These are phyloP conservation scores for Globisporangium recalcitrans DNA, from an alignment of 352 stramenopile genomes.

Conservation along the genomic window DNA sequence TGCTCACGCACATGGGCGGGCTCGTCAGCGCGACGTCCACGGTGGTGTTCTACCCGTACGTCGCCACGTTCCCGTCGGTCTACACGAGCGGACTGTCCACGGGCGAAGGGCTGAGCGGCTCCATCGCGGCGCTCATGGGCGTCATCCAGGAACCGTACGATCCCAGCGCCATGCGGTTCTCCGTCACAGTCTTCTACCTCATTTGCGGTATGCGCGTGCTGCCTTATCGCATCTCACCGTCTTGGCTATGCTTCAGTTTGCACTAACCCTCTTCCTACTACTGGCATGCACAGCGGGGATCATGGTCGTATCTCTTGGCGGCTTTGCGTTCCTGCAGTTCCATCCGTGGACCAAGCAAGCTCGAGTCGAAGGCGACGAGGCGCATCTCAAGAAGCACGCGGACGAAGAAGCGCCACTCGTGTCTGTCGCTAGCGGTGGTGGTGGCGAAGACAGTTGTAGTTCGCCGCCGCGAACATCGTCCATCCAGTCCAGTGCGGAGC, in stretches of 20 bases:
- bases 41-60: slow-evolving; percentile 71
- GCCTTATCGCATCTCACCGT: neutral
- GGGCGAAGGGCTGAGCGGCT: slow-evolving; percentile 60
- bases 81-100: slow-evolving; percentile 65
- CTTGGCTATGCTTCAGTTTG: neutral
- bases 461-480: neutral
- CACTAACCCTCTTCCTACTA: neutral
- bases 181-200: slow-evolving; percentile 52
- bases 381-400: neutral
- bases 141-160: slow-evolving; percentile 54
- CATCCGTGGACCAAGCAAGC: slow-evolving; percentile 32
- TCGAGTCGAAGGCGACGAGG: slow-evolving; percentile 7
- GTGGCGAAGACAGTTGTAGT: neutral
- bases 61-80: slow-evolving; percentile 51
- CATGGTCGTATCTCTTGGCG: slow-evolving; percentile 44
- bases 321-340: slow-evolving; percentile 50
- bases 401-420: slow-evolving; percentile 31
- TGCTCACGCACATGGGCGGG: slow-evolving; percentile 57
- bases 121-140: slow-evolving; percentile 48
- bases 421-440: neutral
- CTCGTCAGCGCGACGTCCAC: slow-evolving; percentile 69
- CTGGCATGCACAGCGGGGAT: slow-evolving; percentile 27
- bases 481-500: slow-evolving; percentile 1
- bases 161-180: slow-evolving; percentile 38
- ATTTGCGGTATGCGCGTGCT: slow-evolving; percentile 36